Evolutionary conservation across 2,329 filamentous ascomycete species (phyloP).

Genomic region (Cercospora sp.): DNA sequence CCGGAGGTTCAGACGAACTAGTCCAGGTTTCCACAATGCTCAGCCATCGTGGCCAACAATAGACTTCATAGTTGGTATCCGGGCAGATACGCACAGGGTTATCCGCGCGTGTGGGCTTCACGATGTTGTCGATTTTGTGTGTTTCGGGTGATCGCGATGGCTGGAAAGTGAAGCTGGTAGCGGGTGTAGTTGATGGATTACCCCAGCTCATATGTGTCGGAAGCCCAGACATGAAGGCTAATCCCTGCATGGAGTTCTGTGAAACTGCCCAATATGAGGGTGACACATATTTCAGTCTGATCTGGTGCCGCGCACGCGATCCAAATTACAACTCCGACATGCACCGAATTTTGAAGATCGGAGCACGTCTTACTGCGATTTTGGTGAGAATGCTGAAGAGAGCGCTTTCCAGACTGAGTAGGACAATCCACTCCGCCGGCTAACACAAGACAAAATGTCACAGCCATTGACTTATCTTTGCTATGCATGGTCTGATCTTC

Average conservation of each 20-base stretch:
- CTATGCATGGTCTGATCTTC: background rate
- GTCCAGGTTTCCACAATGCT: background rate
- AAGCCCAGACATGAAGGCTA: constrained; percentile 4
- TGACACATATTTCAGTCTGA: constrained; percentile 7
- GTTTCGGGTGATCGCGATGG: constrained; percentile 5
- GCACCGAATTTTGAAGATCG: background rate
- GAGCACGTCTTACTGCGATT: constrained; percentile 2
- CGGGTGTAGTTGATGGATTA: constrained; percentile 7
- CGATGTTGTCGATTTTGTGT: constrained; percentile 3
- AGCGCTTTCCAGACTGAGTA: background rate
- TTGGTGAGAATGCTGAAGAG: background rate
- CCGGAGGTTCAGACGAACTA: background rate
- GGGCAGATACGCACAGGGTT: constrained; percentile 6
- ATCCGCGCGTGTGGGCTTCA: background rate
- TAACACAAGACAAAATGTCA: background rate
- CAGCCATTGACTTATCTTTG: background rate
- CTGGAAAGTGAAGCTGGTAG: constrained; percentile 10
- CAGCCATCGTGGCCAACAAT: constrained; percentile 9
- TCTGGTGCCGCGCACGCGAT: background rate
- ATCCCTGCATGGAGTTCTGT: constrained; percentile 4
- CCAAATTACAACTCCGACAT: constrained; percentile 1
- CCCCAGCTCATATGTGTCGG: constrained; percentile 12
- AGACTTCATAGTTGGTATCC: background rate
- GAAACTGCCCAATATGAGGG: constrained; percentile 9
- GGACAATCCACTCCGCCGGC: too few species aligned